A percentile compares a stretch with the other conserved stretches of the same genome.
Conservation (phyloP, 2,329 filamentous ascomycete genomes). For the Knoxdaviesia proteae region DNA sequence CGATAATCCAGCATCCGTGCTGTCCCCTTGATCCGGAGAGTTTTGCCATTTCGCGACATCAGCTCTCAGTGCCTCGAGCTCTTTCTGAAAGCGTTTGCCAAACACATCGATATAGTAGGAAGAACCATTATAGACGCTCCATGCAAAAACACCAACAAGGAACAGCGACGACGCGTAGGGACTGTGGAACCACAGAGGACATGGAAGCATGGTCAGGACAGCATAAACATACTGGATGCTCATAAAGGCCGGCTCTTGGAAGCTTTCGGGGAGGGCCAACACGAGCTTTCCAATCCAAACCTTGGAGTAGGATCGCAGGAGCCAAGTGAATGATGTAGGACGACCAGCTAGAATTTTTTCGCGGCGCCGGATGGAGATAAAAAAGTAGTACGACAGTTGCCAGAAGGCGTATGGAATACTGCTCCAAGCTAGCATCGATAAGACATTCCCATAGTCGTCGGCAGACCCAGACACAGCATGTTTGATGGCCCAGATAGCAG, state of each 20-base stretch:
- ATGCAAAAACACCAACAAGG: conserved; percentile 64
- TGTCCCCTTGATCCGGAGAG: conserved; percentile 22
- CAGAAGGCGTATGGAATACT: conserved; percentile 81
- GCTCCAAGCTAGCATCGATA: conserved; percentile 84
- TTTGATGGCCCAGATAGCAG: conserved; percentile 70
- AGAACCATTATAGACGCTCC: conserved; percentile 92
- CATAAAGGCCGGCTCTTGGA: conserved; percentile 91
- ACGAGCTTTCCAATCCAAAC: conserved; percentile 77
- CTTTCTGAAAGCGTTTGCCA: conserved; percentile 88
- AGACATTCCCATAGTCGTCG: conserved; percentile 55
- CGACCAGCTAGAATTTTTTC: conserved; percentile 92
- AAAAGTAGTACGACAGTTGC: conserved; percentile 83
- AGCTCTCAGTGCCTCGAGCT: conserved; percentile 69
- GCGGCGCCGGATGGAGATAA: conserved; percentile 84
- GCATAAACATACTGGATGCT: conserved; percentile 85
- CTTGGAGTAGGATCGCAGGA: conserved; percentile 76
- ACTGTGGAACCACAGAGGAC: conserved; percentile 85
- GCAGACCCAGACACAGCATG: conserved; percentile 45
- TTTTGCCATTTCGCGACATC: conserved; percentile 82
- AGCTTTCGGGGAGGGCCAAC: conserved; percentile 46
- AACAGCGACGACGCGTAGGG: conserved; percentile 60
- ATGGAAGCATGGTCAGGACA: conserved; percentile 80
- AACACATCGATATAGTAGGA: conserved; percentile 98
- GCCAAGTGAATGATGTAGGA: conserved; percentile 93
- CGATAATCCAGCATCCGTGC: too few relatives aligned